These are phyloP conservation scores for Nemania diffusa DNA, from an alignment of 2,329 filamentous ascomycete species.

Conservation along the genomic window DNA sequence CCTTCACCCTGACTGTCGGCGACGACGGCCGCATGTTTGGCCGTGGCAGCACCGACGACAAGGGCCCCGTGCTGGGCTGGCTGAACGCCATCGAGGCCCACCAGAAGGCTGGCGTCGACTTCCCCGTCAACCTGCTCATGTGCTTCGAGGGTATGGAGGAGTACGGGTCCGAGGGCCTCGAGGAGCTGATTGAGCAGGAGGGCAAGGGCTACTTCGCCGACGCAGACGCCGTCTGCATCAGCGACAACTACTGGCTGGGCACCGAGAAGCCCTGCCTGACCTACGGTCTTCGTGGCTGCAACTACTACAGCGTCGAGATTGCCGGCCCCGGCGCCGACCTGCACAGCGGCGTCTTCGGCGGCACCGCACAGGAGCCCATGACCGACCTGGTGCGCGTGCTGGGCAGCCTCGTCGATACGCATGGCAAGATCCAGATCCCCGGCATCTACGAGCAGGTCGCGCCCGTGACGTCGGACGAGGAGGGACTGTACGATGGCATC, in stretches of 20 bases:
- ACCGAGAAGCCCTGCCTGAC: conserved; percentile 98
- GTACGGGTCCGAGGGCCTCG: conserved; percentile 94
- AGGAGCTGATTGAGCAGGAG: conserved; percentile 92
- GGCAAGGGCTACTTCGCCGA: conserved; percentile 96
- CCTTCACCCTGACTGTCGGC: conserved; percentile 88
- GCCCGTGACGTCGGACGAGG: conserved; percentile 85
- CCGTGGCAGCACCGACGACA: conserved; percentile 95
- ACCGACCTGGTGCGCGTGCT: conserved; percentile 89
- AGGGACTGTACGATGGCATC: conserved; percentile 86
- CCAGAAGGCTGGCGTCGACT: conserved; percentile 91
- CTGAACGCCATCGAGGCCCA: conserved; percentile 98
- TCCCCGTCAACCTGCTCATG: conserved; percentile 98
- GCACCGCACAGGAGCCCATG: conserved; percentile 98
- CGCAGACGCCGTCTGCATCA: conserved; percentile 96
- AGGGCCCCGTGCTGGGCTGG: conserved; percentile 97
- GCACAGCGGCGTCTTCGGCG: conserved; percentile 96
- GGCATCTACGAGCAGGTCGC: conserved; percentile 94
- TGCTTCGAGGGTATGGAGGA: conserved; percentile 99
- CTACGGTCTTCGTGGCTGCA: conserved; percentile 95
- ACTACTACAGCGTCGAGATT: conserved; percentile 94
- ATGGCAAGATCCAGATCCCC: conserved; percentile 94
- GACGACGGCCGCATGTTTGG: conserved; percentile 96
- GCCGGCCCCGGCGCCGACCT: conserved; percentile 92
- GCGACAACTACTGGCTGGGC: conserved; percentile 99
- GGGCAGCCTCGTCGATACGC: conserved; percentile 83